Percentiles rank a stretch among this genome's conserved stretches.
Evolutionary conservation across 1,284 basidiomycete species (phyloP).

Genomic region (Tranzscheliella williamsii): DNA sequence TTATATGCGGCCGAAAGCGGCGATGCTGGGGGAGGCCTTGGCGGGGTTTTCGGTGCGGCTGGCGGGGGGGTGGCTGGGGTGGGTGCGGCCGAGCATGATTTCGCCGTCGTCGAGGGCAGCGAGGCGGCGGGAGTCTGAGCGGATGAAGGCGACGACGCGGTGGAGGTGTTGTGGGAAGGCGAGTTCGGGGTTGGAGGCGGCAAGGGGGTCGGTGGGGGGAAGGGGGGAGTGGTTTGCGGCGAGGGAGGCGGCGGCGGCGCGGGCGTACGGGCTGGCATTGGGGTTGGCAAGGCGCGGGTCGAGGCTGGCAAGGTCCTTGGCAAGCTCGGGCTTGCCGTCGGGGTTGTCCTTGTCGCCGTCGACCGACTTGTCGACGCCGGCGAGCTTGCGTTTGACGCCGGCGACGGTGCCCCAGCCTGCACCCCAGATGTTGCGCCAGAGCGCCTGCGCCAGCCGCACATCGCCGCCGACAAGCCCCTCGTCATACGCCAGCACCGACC

Average conservation of each 20-base stretch:
- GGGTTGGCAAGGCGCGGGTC: conserved; percentile 13
- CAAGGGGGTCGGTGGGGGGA: conserved; percentile 26
- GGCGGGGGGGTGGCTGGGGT: conserved; percentile 3
- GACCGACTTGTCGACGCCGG: conserved; percentile 40
- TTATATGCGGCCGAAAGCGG: conserved; percentile 29
- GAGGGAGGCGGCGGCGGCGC: conserved; percentile 18
- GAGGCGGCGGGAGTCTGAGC: conserved; percentile 75
- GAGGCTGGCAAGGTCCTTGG: conserved; percentile 39
- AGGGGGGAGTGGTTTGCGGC: conserved; percentile 15
- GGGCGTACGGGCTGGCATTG: conserved; percentile 27
- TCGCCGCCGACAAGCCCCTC: conserved; percentile 68
- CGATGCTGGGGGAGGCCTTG: conserved; percentile 25
- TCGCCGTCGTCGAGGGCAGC: conserved; percentile 74
- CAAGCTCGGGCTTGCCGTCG: conserved; percentile 65
- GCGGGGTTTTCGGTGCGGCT: conserved; percentile 14
- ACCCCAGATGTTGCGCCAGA: conserved; percentile 88
- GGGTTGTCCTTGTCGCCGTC: conserved; percentile 49
- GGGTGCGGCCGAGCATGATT: conserved; percentile 64
- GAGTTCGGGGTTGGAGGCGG: conserved; percentile 61
- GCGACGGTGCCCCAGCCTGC: conserved; percentile 63
- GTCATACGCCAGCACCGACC: conserved; percentile 79
- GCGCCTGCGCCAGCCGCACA: conserved; percentile 71
- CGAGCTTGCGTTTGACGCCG: conserved; percentile 60
- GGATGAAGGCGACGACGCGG: conserved; percentile 74
- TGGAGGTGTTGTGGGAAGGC: conserved; percentile 69